Conservation (phyloP, 306 rosid species). For the Senna siamea region DNA sequence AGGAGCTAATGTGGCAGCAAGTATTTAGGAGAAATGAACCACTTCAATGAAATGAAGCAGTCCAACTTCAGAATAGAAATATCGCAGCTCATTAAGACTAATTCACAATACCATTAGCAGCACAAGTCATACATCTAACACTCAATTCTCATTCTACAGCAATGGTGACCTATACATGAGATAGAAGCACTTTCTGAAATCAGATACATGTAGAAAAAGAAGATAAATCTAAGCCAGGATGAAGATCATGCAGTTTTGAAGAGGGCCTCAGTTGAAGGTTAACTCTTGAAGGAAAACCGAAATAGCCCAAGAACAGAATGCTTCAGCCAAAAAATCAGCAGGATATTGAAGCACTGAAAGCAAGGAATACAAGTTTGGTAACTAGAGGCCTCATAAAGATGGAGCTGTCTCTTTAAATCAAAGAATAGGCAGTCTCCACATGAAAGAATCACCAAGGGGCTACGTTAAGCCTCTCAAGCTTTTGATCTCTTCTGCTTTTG, state of each 20-base stretch:
- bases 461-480: slow-evolving; percentile 43
- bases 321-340: slow-evolving; percentile 25
- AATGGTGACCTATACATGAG: slow-evolving; percentile 34
- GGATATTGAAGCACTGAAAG: neutral
- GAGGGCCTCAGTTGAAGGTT: neutral
- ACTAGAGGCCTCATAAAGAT: neutral
- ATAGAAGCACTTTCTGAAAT: slow-evolving; percentile 18
- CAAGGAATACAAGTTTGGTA: slow-evolving; percentile 1
- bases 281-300: slow-evolving; percentile 17
- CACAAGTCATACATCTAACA: slow-evolving; percentile 18
- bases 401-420: slow-evolving; percentile 29
- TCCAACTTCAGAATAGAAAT: neutral
- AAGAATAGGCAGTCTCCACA: slow-evolving; percentile 27
- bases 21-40: neutral
- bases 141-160: slow-evolving; percentile 12
- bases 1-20: neutral
- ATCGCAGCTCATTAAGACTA: neutral
- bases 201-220: slow-evolving; percentile 10
- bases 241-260: neutral
- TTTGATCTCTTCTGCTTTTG: slow-evolving; percentile 76
- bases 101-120: slow-evolving; percentile 8
- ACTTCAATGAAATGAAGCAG: neutral
- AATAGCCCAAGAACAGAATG: neutral
- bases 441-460: slow-evolving; percentile 10
- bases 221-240: neutral